Evolutionary conservation across 106 monocot species (phyloP).

Genomic region (Chionographis japonica): DNA sequence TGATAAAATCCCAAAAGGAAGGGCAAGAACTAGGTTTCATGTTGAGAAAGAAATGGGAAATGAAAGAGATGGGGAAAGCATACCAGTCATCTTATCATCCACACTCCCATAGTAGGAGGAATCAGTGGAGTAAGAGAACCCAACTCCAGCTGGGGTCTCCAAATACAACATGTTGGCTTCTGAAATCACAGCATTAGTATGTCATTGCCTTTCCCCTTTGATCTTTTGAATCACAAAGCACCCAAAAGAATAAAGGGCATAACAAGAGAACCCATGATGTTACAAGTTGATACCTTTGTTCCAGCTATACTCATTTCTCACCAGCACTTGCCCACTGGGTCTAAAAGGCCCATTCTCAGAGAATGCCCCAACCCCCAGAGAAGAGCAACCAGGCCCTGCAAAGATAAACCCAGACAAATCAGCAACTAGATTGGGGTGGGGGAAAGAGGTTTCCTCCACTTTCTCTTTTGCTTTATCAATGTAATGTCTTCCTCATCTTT

Average conservation of each 20-base stretch:
- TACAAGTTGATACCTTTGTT: conserved; percentile 71
- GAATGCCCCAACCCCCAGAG: conserved; percentile 96
- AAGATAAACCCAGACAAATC: conserved; percentile 8
- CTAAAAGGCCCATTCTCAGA: conserved; percentile 99
- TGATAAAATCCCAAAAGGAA: too few relatives aligned
- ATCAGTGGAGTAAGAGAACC: conserved; percentile 66
- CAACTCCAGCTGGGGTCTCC: conserved; percentile 84
- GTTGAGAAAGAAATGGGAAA: background rate
- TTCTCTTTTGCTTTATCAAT: background rate
- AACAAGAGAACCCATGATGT: background rate
- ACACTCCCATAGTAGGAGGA: conserved; percentile 56
- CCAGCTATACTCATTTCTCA: conserved; percentile 94
- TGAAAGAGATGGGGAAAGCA: background rate
- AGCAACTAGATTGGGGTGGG: background rate
- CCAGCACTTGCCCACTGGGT: conserved; percentile 64
- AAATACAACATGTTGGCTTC: conserved; percentile 83
- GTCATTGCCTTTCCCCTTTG: background rate
- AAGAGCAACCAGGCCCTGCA: conserved; percentile 95
- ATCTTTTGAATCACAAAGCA: background rate
- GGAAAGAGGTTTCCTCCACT: background rate
- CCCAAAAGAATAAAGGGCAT: too few relatives aligned
- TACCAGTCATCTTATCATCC: conserved; percentile 78
- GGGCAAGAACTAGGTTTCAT: too few relatives aligned
- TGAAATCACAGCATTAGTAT: conserved; percentile 17
- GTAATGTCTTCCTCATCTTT: too few relatives aligned